Base-by-base conservation (phyloP, 805 yeast species). In the Candida oleophila region DNA sequence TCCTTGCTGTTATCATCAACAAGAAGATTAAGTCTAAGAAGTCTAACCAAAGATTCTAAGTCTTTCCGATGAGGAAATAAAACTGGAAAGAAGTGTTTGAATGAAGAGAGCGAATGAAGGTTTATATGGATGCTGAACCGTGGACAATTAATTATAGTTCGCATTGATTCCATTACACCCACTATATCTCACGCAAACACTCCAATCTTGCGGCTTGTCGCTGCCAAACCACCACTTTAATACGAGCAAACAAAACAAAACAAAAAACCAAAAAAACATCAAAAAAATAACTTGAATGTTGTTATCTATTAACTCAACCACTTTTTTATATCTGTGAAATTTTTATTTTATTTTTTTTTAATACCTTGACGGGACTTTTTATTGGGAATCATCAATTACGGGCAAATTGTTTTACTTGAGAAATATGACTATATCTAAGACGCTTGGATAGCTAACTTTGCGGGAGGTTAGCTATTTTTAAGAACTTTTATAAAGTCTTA, bases 1-100 rank as follows among this genome's bases (percentile, higher is more conserved):
- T 76, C 47, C 48, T 56, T 52, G 66, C 65, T 59, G 61, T 73
- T 49, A 58, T 62, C 54, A 51, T 68, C 59, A 65, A 62, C 50
- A 75, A 72, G 73, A 65, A 60, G 54, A 38, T 73, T 52, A 69
- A 68, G 63, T 71, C 70, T 32, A 72, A 62, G 60, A 75, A 73
- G 64, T 55, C 74, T 48, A 59, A 65, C 62, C 69, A 66, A 58
- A 68, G 73, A 66, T 68, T 68, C 51, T 68, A 66, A 66, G 39
- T 32, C 39, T 34, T 38, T 41, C 15, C 32, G 20, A 30, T 16
- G 30, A 21, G 22, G 38, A 33, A 37, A n/a, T n/a, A n/a, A n/a
- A 35, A 42, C 33, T 42, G 22, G 12, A 22, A 37, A 5, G 15
- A 37, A 18, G 12, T 44, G 9, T 25, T 28, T 43, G 12, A 16